These are phyloP conservation scores for Aspergillus oerlinghausenensis DNA, from an alignment of 2,329 filamentous ascomycete genomes.

Conservation along the genomic window DNA sequence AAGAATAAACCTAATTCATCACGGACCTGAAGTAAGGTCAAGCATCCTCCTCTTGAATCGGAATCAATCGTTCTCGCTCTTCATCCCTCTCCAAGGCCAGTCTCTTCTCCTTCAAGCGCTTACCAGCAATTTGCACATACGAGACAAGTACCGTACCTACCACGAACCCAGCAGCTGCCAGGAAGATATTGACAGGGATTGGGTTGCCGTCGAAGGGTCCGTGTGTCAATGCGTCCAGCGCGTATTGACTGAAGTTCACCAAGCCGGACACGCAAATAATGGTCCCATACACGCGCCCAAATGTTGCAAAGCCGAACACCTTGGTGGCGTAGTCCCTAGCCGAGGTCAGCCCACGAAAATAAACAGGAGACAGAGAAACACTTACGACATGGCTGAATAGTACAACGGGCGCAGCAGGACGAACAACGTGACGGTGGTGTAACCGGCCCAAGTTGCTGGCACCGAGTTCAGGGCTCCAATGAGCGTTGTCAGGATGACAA, in stretches of 20 bases:
- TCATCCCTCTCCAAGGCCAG: constrained; percentile 14
- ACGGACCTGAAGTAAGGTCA: constrained; percentile 3
- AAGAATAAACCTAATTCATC: background rate
- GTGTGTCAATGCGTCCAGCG: constrained; percentile 73
- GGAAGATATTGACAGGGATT: constrained; percentile 67
- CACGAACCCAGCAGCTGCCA: constrained; percentile 59
- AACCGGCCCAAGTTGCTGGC: constrained; percentile 59
- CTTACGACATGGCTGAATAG: constrained; percentile 76
- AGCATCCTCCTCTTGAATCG: constrained; percentile 19
- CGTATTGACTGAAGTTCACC: constrained; percentile 77
- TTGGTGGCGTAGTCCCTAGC: constrained; percentile 75
- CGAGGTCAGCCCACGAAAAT: background rate
- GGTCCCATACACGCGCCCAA: constrained; percentile 84
- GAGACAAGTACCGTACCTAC: constrained; percentile 63
- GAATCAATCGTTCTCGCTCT: constrained; percentile 23
- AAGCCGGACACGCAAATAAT: constrained; percentile 83
- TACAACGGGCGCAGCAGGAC: constrained; percentile 84
- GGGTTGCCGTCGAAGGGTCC: constrained; percentile 67
- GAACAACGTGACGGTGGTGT: constrained; percentile 75
- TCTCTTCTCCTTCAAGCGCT: constrained; percentile 10
- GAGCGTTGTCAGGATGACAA: constrained; percentile 66
- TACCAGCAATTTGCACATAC: constrained; percentile 51
- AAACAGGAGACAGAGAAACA: constrained; percentile 6
- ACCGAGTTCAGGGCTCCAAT: constrained; percentile 76
- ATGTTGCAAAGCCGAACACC: constrained; percentile 87